Evolutionary conservation across 331 rosid genomes (phyloP).

Genomic region (Erythrophleum ivorense): DNA sequence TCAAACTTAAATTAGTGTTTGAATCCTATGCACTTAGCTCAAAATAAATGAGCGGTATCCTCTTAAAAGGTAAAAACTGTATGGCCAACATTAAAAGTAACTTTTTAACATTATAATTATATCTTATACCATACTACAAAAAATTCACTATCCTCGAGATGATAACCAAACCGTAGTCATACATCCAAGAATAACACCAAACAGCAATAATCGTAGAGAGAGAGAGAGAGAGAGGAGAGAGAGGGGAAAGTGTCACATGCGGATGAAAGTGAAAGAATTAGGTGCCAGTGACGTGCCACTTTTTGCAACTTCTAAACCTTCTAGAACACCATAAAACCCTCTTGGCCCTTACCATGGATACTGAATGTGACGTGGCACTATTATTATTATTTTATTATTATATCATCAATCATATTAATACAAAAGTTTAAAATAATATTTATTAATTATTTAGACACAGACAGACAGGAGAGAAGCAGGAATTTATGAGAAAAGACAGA

Average conservation of each 20-base stretch:
- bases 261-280: conserved; percentile 29
- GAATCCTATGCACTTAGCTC: no score
- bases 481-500: conserved; percentile 53
- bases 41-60: no score
- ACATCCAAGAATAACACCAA: background rate
- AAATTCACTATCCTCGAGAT: no score
- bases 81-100: no score
- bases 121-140: no score
- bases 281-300: conserved; percentile 37
- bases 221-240: conserved; percentile 23
- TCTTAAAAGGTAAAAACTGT: no score
- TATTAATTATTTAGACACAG: background rate
- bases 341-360: background rate
- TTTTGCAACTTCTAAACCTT: conserved; percentile 31
- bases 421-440: background rate
- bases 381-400: background rate
- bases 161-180: background rate
- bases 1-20: no score
- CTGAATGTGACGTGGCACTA: conserved; percentile 4
- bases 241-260: conserved; percentile 32
- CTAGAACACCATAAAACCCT: background rate
- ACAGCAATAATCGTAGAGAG: conserved; percentile 34
- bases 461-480: background rate
- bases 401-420: background rate
- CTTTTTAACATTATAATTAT: no score